Evolutionary conservation across 495 filamentous ascomycete species (phyloP).

Genomic region (Lophiotrema nucula): DNA sequence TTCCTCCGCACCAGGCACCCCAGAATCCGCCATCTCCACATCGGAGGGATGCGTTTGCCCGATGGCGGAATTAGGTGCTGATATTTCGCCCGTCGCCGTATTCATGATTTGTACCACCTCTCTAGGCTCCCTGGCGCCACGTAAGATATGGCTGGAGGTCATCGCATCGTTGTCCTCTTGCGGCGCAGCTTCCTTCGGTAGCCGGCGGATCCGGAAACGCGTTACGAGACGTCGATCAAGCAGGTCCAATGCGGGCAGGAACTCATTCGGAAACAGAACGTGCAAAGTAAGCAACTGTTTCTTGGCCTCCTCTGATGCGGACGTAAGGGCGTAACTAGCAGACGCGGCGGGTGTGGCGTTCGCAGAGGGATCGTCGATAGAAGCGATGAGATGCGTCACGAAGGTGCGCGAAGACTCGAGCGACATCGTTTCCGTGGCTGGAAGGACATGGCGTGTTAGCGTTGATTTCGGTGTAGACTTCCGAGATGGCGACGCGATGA

Average conservation of each 20-base stretch:
- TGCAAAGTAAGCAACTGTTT: constrained; percentile 59
- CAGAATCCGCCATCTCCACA: neutral
- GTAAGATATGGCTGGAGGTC: neutral
- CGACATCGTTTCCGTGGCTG: constrained; percentile 16
- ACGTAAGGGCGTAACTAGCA: constrained; percentile 23
- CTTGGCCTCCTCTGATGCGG: constrained; percentile 10
- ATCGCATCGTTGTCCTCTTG: neutral
- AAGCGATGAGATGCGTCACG: constrained; percentile 28
- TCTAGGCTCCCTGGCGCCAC: neutral
- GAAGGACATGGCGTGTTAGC: constrained; percentile 19
- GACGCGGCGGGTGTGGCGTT: neutral
- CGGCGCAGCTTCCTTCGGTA: neutral
- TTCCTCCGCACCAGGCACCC: neutral
- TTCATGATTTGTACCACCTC: neutral
- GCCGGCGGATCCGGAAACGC: constrained; percentile 34
- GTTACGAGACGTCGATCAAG: constrained; percentile 71
- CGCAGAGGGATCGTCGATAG: constrained; percentile 5
- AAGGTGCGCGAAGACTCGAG: constrained; percentile 21
- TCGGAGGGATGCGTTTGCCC: neutral
- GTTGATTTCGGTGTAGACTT: neutral
- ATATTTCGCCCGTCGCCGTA: neutral
- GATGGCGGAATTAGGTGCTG: neutral
- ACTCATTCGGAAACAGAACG: constrained; percentile 59
- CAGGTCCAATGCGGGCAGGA: constrained; percentile 77
- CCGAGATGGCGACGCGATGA: neutral